Conservation (phyloP, 1,139 yeast genomes). For the Taiozyma sp. region DNA sequence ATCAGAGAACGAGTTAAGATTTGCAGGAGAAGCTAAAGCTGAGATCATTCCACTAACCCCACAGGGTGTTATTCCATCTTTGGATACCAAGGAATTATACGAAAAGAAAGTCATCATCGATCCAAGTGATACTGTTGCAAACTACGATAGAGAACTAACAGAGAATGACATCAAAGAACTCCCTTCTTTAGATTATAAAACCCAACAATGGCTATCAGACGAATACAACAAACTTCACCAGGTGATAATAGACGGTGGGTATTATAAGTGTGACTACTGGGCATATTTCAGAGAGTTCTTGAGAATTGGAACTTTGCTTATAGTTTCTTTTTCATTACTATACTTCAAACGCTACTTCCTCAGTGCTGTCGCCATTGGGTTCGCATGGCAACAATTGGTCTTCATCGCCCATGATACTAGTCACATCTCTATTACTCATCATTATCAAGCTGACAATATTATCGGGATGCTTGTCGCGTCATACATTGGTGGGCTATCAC, state of each 20-base stretch:
- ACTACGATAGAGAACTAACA: conserved; percentile 52
- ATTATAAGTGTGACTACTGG: conserved; percentile 69
- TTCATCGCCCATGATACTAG: conserved; percentile 92
- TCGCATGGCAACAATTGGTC: conserved; percentile 87
- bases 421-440: conserved; percentile 76
- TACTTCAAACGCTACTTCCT: conserved; percentile 39
- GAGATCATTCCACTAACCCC: conserved; percentile 45
- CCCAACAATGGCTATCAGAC: conserved; percentile 51
- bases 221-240: conserved; percentile 60
- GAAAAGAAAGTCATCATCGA: conserved; percentile 39
- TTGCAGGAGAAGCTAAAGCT: conserved; percentile 36
- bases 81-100: conserved; percentile 33
- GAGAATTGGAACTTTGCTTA: conserved; percentile 51
- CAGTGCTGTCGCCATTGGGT: conserved; percentile 64
- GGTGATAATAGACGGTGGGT: conserved; percentile 49
- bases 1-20: not conserved
- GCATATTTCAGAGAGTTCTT: conserved; percentile 61
- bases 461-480: conserved; percentile 72
- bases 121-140: conserved; percentile 46
- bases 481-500: conserved; percentile 78
- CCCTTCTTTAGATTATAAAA: conserved; percentile 62
- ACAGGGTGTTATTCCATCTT: conserved; percentile 37
- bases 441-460: conserved; percentile 71
- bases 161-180: conserved; percentile 46
- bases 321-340: conserved; percentile 45